Evolutionary conservation across 176 grass and related monocot species (phyloP).

Genomic region (Paspalum vaginatum): DNA sequence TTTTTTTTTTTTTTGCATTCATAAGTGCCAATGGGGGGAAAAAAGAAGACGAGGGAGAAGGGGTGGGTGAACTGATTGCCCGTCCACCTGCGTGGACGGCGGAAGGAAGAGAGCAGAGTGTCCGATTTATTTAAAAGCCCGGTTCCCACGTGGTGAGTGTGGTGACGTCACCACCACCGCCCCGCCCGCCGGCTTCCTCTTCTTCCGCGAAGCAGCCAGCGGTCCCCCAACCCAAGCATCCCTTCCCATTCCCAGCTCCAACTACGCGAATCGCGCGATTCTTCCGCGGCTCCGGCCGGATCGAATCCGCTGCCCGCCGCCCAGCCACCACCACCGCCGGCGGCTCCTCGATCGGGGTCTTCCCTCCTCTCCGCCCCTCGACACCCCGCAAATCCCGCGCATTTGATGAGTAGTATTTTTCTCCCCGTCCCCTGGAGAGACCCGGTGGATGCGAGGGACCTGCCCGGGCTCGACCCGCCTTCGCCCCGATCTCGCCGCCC

Average conservation of each 20-base stretch:
- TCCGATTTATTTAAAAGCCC: too few species aligned
- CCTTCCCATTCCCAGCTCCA: not conserved
- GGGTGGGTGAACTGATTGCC: too few species aligned
- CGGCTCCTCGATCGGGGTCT: not conserved
- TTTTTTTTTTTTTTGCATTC: too few species aligned
- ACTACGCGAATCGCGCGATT: not conserved
- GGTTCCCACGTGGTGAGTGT: too few species aligned
- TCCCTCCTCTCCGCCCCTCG: not conserved
- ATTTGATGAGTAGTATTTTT: constrained; percentile 57
- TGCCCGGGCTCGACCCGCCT: constrained; percentile 26
- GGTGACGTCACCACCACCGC: not conserved
- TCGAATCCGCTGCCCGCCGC: not conserved
- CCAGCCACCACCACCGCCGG: not conserved
- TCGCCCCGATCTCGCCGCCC: constrained; percentile 33
- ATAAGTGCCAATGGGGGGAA: too few species aligned
- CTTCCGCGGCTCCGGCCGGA: constrained; percentile 14
- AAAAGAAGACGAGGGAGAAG: too few species aligned
- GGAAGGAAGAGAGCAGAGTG: too few species aligned
- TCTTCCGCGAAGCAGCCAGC: not conserved
- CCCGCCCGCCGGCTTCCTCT: not conserved
- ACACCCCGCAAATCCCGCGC: constrained; percentile 18
- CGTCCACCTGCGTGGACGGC: too few species aligned
- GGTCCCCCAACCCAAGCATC: not conserved
- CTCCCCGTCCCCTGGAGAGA: constrained; percentile 21
- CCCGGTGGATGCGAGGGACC: constrained; percentile 49